Evolutionary conservation across 163 green algal genomes (phyloP).

Genomic region (Chlamydomonas reinhardtii): DNA sequence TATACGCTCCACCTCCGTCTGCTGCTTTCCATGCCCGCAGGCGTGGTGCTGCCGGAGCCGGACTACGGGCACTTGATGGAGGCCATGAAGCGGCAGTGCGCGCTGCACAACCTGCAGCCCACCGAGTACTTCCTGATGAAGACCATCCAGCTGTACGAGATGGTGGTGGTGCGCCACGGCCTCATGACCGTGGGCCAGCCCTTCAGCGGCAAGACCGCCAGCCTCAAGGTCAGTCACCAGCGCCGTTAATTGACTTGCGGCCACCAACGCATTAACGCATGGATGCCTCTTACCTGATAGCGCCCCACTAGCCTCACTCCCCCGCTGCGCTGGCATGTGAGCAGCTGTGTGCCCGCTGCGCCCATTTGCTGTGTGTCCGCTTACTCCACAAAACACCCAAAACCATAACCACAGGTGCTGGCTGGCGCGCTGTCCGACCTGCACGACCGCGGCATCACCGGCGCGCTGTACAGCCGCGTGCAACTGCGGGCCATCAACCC

Average conservation of each 20-base stretch:
- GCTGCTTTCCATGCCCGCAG: not conserved
- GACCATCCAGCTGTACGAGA: constrained; percentile 87
- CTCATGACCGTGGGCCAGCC: constrained; percentile 88
- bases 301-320: no score
- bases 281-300: no score
- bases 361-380: no score
- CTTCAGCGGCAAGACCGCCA: constrained; percentile 75
- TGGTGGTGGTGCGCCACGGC: constrained; percentile 85
- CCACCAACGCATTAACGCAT: no score
- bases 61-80: constrained; percentile 78
- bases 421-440: constrained; percentile 77
- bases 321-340: no score
- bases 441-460: constrained; percentile 52
- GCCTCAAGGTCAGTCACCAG: constrained; percentile 42
- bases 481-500: constrained; percentile 80
- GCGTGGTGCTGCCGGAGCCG: constrained; percentile 73
- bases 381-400: no score
- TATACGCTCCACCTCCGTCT: no score
- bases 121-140: constrained; percentile 85
- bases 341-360: no score
- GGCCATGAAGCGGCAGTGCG: constrained; percentile 73
- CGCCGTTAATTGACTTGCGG: no score
- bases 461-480: constrained; percentile 73
- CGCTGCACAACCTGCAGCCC: constrained; percentile 74
- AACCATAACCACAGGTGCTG: constrained; percentile 73